Evolutionary conservation across 805 yeast species (phyloP).

Genomic region (Ogataea minuta): DNA sequence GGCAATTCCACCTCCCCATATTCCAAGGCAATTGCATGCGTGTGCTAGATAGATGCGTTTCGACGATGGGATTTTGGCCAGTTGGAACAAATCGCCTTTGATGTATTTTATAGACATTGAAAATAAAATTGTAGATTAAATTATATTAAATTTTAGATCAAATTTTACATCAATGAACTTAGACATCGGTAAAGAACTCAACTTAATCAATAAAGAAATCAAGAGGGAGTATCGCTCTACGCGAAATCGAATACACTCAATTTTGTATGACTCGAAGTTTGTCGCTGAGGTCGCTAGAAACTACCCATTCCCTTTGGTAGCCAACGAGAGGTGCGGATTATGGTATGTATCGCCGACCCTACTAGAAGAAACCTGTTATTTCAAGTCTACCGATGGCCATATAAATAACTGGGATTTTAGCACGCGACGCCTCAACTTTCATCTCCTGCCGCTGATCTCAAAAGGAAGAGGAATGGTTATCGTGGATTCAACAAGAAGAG

Average conservation of each 20-base stretch:
- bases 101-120: conserved; percentile 39
- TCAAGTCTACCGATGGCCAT: conserved; percentile 93
- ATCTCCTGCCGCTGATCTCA: conserved; percentile 51
- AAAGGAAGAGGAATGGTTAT: conserved; percentile 49
- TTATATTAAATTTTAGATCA: conserved; percentile 1
- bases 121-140: conserved; percentile 2
- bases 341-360: conserved; percentile 67
- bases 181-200: conserved; percentile 15
- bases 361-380: conserved; percentile 55
- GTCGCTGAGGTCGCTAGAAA: conserved; percentile 40
- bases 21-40: conserved; percentile 75
- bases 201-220: conserved; percentile 38
- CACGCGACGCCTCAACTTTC: conserved; percentile 69
- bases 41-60: conserved; percentile 58
- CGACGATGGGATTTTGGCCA: conserved; percentile 26
- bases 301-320: conserved; percentile 45
- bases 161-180: conserved; percentile 21
- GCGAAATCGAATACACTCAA: conserved; percentile 68
- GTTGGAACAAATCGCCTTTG: conserved; percentile 55
- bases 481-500: conserved; percentile 84
- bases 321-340: conserved; percentile 83
- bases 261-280: conserved; percentile 57
- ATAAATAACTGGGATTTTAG: conserved; percentile 78
- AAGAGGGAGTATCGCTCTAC: conserved; percentile 50
- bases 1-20: conserved; percentile 89